Evolutionary conservation across 441 rosid species (phyloP), one percentile per base, ranked within the genome.

Genomic region (Erodium texanum): DNA sequence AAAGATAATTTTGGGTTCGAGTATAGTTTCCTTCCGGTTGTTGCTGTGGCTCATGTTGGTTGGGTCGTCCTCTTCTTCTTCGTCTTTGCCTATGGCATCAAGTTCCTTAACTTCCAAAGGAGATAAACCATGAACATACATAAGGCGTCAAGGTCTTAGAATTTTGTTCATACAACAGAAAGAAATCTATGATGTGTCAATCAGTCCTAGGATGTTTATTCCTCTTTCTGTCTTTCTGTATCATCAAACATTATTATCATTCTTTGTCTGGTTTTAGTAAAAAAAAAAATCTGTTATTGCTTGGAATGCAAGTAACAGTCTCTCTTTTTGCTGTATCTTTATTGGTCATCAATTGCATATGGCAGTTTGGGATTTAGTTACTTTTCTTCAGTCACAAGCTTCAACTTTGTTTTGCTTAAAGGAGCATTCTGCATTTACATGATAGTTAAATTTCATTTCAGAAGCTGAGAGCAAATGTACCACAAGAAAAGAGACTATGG

Each of bases 41-140:
- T 89, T 52, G 92, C 98, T 65, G 88, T 59, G 5, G 98, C 87
- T 16, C 78, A 88, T 27, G 81, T 89, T 74, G 87, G 76, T 19
- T 89, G 88, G 73, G 36, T 93, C 0, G 71, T 77, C 64, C 83
- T 89, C 77, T 89, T 89, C 65, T 93, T 96, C 5, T 69, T 79
- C 73, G 24, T 88, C 77, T 88, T 73, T 72, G 98, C 95, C n/a
- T 85, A 71, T 54, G 81, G 93, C 81, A 88, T 92, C 70, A 85
- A 65, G 78, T 71, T 72, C 23, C 77, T 92, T 62, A 92, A 88
- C 83, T 92, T 92, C 86, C 96, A 88, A 68, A 75, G 61, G 61
- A 54, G 61, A 43, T 43, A 14, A 14, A 10, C 8, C 8, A 34
- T 34, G 0, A 34, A 34, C 38, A 34, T 7, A 7, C 9, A 34